A percentile compares a stretch with the other conserved stretches of the same genome.
phyloP scores from a whole-genome alignment of 805 yeast genomes.

The Citeromyces matritensis region DNA sequence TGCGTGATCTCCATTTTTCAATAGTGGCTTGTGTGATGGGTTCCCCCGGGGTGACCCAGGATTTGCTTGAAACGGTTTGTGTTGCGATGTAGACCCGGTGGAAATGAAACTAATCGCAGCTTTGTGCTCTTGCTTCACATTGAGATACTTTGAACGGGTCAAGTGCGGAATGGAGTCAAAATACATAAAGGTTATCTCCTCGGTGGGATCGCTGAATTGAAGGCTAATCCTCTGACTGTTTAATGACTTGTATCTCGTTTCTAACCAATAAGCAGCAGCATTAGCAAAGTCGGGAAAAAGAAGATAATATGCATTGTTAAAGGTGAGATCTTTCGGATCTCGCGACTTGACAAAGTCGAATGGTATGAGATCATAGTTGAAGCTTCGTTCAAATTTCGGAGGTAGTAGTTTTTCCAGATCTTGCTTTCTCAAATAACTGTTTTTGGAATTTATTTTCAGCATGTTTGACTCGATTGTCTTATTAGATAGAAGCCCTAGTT shows the following conservation, averaged over 20 bases:
- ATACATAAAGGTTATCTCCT: constrained; percentile 8
- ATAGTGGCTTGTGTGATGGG: neutral
- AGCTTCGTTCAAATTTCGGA: neutral
- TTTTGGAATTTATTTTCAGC: constrained; percentile 1
- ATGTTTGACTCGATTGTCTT: neutral
- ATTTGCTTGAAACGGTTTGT: neutral
- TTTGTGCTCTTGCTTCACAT: neutral
- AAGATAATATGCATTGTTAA: constrained; percentile 35
- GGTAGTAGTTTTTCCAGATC: constrained; percentile 1
- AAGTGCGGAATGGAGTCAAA: constrained; percentile 9
- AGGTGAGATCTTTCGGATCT: constrained; percentile 24
- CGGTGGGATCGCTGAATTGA: constrained; percentile 22
- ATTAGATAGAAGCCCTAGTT: too few species aligned
- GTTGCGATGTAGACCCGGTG: neutral
- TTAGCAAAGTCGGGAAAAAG: constrained; percentile 28
- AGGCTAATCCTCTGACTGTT: constrained; percentile 34
- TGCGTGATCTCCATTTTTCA: neutral
- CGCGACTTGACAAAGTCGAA: constrained; percentile 33
- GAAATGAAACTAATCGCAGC: neutral
- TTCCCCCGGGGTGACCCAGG: neutral
- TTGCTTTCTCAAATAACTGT: neutral
- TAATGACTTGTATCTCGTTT: constrained; percentile 28
- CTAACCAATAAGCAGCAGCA: constrained; percentile 37
- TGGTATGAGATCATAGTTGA: neutral
- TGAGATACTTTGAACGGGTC: constrained; percentile 2